phyloP scores from a whole-genome alignment of 108 stramenopile genomes.

The Skeletonema grethae region DNA sequence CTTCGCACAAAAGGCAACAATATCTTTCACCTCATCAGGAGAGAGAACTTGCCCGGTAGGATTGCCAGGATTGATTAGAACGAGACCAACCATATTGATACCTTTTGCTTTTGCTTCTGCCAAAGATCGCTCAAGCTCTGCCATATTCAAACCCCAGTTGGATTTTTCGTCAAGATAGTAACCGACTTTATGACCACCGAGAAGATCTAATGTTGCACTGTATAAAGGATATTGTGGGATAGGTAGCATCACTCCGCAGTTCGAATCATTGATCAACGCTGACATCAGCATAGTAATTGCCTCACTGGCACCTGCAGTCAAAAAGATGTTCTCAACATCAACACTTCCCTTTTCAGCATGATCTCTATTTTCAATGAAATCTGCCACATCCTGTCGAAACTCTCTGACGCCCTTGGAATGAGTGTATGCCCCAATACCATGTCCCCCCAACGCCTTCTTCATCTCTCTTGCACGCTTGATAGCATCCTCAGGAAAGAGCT shows the following conservation, averaged over 20 bases:
- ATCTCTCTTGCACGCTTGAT: conserved; percentile 64
- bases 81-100: conserved; percentile 79
- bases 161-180: conserved; percentile 89
- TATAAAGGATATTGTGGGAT: conserved; percentile 99
- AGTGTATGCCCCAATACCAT: conserved; percentile 83
- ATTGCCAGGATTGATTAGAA: conserved; percentile 98
- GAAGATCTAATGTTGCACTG: conserved; percentile 84
- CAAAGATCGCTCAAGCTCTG: conserved; percentile 73
- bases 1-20: conserved; percentile 84
- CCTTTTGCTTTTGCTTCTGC: conserved; percentile 69
- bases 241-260: conserved; percentile 91
- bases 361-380: conserved; percentile 85
- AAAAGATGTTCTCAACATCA: conserved; percentile 86
- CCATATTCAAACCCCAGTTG: conserved; percentile 82
- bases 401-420: conserved; percentile 78
- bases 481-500: conserved; percentile 75
- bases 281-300: conserved; percentile 85
- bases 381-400: conserved; percentile 82
- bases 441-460: conserved; percentile 57
- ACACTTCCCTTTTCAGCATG: conserved; percentile 58
- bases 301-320: conserved; percentile 93
- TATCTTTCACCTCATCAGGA: conserved; percentile 72
- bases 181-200: conserved; percentile 86
- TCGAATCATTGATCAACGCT: conserved; percentile 59
- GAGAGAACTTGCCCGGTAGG: conserved; percentile 94